Evolutionary conservation across 495 filamentous ascomycete genomes (phyloP).

Genomic region (Thermochaetoides thermophila): DNA sequence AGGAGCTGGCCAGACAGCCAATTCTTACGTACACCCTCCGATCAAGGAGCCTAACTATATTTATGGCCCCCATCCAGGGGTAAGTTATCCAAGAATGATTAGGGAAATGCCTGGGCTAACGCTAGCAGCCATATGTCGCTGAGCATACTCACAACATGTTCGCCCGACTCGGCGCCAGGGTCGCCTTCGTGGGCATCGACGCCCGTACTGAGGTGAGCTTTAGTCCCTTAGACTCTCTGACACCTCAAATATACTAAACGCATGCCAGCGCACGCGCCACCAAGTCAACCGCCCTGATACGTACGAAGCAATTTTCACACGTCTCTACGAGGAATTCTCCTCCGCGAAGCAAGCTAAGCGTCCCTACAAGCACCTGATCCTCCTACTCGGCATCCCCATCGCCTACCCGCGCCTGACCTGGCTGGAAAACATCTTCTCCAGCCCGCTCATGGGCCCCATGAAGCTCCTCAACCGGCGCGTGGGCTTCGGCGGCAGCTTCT

Average conservation of each 20-base stretch:
- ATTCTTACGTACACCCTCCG: conserved; percentile 51
- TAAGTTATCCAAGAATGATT: conserved; percentile 3
- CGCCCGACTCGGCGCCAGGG: conserved; percentile 65
- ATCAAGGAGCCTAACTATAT: conserved; percentile 60
- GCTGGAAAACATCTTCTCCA: conserved; percentile 77
- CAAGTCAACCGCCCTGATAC: conserved; percentile 86
- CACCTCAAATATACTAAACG: conserved; percentile 3
- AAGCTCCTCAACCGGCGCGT: conserved; percentile 85
- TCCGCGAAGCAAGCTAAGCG: conserved; percentile 32
- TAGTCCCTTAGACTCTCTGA: not conserved
- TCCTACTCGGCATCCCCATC: conserved; percentile 84
- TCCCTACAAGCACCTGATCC: conserved; percentile 65
- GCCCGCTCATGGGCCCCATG: conserved; percentile 70
- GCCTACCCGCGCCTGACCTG: conserved; percentile 88
- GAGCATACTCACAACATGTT: conserved; percentile 70
- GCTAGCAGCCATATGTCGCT: conserved; percentile 47
- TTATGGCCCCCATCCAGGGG: conserved; percentile 56
- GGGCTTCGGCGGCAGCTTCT: conserved; percentile 64
- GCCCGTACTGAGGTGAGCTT: conserved; percentile 54
- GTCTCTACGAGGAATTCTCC: conserved; percentile 48
- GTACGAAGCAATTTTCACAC: conserved; percentile 66
- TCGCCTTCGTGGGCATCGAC: conserved; percentile 79
- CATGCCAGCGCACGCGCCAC: conserved; percentile 68
- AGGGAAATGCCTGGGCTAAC: conserved; percentile 14
- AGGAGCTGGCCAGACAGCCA: conserved; percentile 43